Evolutionary conservation across 306 rosid species (phyloP).

Genomic region (Casuarina glauca): DNA sequence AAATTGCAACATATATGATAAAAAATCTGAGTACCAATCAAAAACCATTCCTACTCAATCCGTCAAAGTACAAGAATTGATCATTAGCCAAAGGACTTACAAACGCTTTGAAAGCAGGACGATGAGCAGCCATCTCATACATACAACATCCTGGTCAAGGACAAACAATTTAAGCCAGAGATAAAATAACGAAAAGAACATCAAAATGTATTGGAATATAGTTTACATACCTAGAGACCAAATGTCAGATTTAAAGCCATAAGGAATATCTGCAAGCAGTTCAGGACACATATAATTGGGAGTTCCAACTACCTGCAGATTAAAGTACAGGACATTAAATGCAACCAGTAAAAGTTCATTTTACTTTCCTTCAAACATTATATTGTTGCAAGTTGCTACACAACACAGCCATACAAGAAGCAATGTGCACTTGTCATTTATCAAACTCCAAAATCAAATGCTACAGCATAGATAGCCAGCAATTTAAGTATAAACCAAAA

Average conservation of each 20-base stretch:
- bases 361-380: not conserved
- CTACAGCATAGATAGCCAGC: not conserved
- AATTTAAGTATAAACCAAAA: not conserved
- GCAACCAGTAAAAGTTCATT: not conserved
- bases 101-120: conserved; percentile 98
- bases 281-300: conserved; percentile 99
- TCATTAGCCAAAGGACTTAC: conserved; percentile 49
- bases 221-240: conserved; percentile 89
- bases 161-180: conserved; percentile 33
- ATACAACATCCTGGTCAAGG: conserved; percentile 82
- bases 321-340: conserved; percentile 3
- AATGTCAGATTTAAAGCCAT: conserved; percentile 98
- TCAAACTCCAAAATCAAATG: not conserved
- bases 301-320: conserved; percentile 91
- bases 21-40: not conserved
- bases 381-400: not conserved
- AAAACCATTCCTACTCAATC: conserved; percentile 5
- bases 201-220: conserved; percentile 11
- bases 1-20: not conserved
- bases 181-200: conserved; percentile 16
- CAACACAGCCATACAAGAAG: too few species aligned
- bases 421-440: not conserved
- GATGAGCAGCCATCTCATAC: conserved; percentile 99
- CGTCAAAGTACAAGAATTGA: conserved; percentile 14
- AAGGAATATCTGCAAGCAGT: conserved; percentile 98